phyloP scores from a whole-genome alignment of 352 stramenopile species.

The Pilasporangium apinafurcum region DNA sequence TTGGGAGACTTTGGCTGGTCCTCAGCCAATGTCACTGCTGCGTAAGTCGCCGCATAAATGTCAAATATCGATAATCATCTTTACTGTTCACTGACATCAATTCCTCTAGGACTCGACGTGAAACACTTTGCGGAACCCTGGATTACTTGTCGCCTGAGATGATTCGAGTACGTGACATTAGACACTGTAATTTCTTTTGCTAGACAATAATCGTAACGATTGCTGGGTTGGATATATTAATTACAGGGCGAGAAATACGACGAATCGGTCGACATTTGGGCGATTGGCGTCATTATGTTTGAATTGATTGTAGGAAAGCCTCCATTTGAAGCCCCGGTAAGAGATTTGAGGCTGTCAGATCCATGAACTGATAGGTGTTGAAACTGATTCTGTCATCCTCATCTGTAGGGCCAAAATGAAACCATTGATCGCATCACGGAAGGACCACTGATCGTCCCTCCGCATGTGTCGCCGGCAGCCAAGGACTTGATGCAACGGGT shows the following conservation, averaged over 20 bases:
- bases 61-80: background rate
- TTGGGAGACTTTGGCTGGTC: conserved; percentile 99
- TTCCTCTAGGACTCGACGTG: conserved; percentile 70
- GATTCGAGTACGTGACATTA: conserved; percentile 81
- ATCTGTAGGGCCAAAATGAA: conserved; percentile 84
- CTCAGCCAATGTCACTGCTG: conserved; percentile 70
- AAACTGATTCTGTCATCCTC: background rate
- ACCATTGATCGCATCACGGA: conserved; percentile 96
- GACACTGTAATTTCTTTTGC: too few species aligned
- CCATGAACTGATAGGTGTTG: background rate
- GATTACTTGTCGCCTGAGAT: conserved; percentile 99
- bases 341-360: background rate
- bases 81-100: background rate
- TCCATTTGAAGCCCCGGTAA: conserved; percentile 94
- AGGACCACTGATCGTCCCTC: conserved; percentile 51
- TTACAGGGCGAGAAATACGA: conserved; percentile 93
- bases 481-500: conserved; percentile 71
- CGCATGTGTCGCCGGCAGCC: conserved; percentile 60
- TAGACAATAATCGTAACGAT: too few species aligned
- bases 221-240: too few species aligned
- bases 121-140: conserved; percentile 98
- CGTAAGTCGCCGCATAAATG: conserved; percentile 24
- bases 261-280: conserved; percentile 98
- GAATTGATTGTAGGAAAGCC: conserved; percentile 96
- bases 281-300: conserved; percentile 97